Evolutionary conservation across 768 basidiomycete genomes (phyloP), one percentile per base, ranked within the genome.

Genomic region (Lyophyllum shimeji): DNA sequence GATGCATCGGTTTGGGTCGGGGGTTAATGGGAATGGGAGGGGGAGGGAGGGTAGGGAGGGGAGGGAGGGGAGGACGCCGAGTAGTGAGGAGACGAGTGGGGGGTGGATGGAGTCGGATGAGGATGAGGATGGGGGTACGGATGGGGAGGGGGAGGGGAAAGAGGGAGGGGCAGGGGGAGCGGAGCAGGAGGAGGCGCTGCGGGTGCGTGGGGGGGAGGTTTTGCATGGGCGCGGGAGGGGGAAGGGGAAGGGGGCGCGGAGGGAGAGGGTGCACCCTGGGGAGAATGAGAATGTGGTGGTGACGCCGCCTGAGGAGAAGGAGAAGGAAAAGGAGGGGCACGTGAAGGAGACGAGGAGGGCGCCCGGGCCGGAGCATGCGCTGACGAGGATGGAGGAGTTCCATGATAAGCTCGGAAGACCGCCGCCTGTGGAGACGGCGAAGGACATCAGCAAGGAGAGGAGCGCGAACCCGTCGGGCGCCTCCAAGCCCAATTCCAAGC

Each of bases 241-340:
- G n/a, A n/a, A n/a, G n/a, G n/a, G n/a, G n/a, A n/a, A n/a, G n/a
- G n/a, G n/a, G n/a, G n/a, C n/a, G n/a, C n/a, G n/a, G n/a, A n/a
- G n/a, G n/a, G n/a, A n/a, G 50, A 46, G 49, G 7, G 63, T 64
- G 1, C 48, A 52, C 18, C 73, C 76, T 1, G 78, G 74, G 1
- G 65, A 68, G 52, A 80, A 80, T 56, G 67, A 70, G 43, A 70
- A 78, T 52, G 72, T 82, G 55, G 73, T 69, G 21, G 73, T 83
- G 13, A 67, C 58, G 56, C 67, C 63, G 46, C 67, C 71, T 6
- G 65, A 64, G 25, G 68, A 25, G 58, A 57, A 60, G 12, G 53
- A 39, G 9, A 29, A 5, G 29, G 29, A 29, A 29, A 29, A 29
- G 29, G 29, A 29, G 47, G 67, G 69, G 43, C 70, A 77, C 51